A percentile compares a stretch with the other conserved stretches of the same genome.
These are phyloP conservation scores for Sequoia sempervirens DNA, from an alignment of 75 land plant genomes.

Conservation along the genomic window DNA sequence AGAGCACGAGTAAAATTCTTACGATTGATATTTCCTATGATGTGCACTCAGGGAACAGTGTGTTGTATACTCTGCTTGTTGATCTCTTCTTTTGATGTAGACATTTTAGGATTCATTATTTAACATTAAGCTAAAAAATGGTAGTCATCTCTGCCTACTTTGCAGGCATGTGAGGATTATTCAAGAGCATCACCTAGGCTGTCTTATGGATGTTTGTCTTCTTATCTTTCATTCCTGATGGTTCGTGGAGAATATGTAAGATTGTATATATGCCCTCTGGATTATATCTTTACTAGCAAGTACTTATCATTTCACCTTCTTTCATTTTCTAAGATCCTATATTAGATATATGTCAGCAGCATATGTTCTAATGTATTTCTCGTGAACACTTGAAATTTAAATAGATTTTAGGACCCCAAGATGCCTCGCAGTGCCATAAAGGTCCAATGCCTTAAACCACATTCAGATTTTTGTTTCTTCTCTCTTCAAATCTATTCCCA, in stretches of 20 bases:
- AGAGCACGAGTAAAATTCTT: neutral
- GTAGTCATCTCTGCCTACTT: constrained; percentile 3
- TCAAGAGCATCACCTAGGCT: neutral
- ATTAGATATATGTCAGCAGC: neutral
- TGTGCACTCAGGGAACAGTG: neutral
- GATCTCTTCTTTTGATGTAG: neutral
- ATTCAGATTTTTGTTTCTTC: neutral
- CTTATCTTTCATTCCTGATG: constrained; percentile 4
- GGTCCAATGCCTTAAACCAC: neutral
- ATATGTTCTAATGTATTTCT: neutral
- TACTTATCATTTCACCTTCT: neutral
- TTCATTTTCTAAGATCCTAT: neutral
- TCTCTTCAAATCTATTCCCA: neutral
- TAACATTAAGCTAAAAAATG: neutral
- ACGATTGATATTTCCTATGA: neutral
- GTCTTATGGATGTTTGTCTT: constrained; percentile 4
- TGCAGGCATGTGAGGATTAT: constrained; percentile 5
- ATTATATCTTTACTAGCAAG: neutral
- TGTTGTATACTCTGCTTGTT: neutral
- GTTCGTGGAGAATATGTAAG: constrained; percentile 1
- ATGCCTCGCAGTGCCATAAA: neutral
- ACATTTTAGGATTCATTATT: neutral
- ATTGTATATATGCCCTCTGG: constrained; percentile 7
- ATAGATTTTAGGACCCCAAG: neutral
- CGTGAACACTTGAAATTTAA: neutral